phyloP scores from a whole-genome alignment of 2,329 filamentous ascomycete species.

The Diplodia intermedia region DNA sequence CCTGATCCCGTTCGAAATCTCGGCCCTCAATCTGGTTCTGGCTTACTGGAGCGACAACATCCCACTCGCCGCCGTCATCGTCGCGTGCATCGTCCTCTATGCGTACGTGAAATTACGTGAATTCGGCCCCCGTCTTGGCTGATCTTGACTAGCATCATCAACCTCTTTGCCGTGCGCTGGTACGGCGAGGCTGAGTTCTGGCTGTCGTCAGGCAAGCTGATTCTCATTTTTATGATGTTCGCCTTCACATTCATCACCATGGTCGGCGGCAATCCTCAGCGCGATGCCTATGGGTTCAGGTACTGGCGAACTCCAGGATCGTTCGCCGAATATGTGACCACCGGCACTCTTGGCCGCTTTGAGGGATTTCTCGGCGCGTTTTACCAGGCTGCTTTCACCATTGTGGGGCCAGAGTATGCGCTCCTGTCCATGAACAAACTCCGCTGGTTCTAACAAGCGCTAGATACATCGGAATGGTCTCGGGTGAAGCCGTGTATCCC shows the following conservation, averaged over 20 bases:
- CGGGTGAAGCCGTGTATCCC: conserved; percentile 39
- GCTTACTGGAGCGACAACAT: conserved; percentile 57
- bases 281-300: conserved; percentile 47
- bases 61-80: conserved; percentile 50
- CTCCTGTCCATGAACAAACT: neutral
- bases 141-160: conserved; percentile 18
- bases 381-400: conserved; percentile 57
- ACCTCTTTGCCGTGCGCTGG: conserved; percentile 31
- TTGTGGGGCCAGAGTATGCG: conserved; percentile 37
- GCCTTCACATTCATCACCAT: conserved; percentile 47
- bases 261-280: conserved; percentile 46
- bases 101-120: conserved; percentile 42
- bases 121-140: conserved; percentile 2
- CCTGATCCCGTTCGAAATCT: conserved; percentile 60
- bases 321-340: conserved; percentile 40
- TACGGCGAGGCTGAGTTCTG: conserved; percentile 67
- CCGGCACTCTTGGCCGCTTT: conserved; percentile 35
- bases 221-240: conserved; percentile 44
- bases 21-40: conserved; percentile 52
- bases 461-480: conserved; percentile 42
- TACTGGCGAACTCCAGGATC: conserved; percentile 41
- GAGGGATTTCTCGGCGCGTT: conserved; percentile 36
- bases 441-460: conserved; percentile 1
- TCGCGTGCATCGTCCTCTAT: conserved; percentile 52
- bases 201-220: conserved; percentile 65